Percentiles rank a stretch among this genome's conserved stretches.
Conservation (phyloP, 2,329 filamentous ascomycete genomes). For the Paecilomyces dactylethromorphus region DNA sequence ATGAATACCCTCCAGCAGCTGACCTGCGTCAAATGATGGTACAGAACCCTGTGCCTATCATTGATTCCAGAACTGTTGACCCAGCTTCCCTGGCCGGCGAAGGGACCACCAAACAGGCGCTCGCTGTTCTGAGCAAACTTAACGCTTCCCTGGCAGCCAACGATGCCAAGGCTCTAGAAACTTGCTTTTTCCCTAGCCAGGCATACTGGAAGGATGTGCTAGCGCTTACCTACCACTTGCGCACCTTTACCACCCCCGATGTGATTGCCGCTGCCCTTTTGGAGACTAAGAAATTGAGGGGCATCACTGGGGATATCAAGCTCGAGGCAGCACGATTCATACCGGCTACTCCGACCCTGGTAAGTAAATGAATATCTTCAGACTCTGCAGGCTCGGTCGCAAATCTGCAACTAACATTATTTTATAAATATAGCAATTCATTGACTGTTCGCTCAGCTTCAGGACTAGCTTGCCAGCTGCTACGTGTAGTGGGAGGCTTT, state of each 20-base stretch:
- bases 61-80: background rate
- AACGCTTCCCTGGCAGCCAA: background rate
- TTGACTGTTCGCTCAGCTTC: constrained; percentile 26
- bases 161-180: constrained; percentile 14
- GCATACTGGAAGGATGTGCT: constrained; percentile 33
- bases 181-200: constrained; percentile 24
- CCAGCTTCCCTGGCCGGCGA: background rate
- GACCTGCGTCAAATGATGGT: constrained; percentile 18
- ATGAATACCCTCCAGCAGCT: constrained; percentile 9
- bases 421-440: constrained; percentile 17
- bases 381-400: background rate
- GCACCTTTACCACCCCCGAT: constrained; percentile 20
- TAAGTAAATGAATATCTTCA: background rate
- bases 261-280: constrained; percentile 9
- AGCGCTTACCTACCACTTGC: constrained; percentile 31
- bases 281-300: background rate
- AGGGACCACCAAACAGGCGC: background rate
- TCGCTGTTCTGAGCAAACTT: background rate
- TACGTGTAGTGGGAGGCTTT: constrained; percentile 22
- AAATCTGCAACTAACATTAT: constrained; percentile 8
- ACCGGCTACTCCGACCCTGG: background rate
- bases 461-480: constrained; percentile 23
- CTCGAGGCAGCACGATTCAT: background rate
- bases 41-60: constrained; percentile 18
- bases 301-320: background rate